Base-by-base conservation (phyloP, 352 stramenopile genomes). In the Globisporangium abappressorium region DNA sequence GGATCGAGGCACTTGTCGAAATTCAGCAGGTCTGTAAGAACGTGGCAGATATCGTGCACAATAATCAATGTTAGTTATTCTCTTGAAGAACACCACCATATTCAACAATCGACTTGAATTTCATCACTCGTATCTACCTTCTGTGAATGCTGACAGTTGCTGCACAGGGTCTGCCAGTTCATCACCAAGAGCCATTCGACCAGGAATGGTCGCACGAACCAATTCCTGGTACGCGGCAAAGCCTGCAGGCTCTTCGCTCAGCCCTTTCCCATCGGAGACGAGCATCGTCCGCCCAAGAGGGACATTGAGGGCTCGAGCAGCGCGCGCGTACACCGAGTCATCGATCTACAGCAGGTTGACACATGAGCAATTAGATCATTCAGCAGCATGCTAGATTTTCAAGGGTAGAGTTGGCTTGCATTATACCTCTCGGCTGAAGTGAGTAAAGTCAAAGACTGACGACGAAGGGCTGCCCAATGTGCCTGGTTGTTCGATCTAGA, bases 1-100 rank as follows among this genome's bases (percentile, higher is more conserved):
- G 55, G 73, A 36, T 78, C 81, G 26, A 80, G 72, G n/a, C 59
- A 80, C 30, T 77, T 55, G 2, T 79, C 66, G 41, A 81, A 81
- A 41, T 74, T 73, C 14, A 87, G 62, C 47, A 85, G 55, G 5
- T 78, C 77, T 87, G 43, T 60, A 8, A 26, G 24, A 22, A 15
- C 33, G 3, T 20, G 38, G 14, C 11, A 15, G 36, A 14, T 43
- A 43, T 43, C 36, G 12, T 12, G 3, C 11, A 51, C 15, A 47
- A 53, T 22, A 0, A 59, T 38, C 28, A 49, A 46, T n/a, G 12
- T 49, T n/a, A 11, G 30, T 49, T 47, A 4, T 8, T 57, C 11
- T 22, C 18, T 38, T 15, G 22, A 7, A 7, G 2, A 18, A 20
- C 22, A 12, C 9, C 49, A 56, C 9, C 6, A 26, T 12, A 56